Base-by-base conservation (phyloP, 2,329 filamentous ascomycete genomes). In the Apiospora malaysiana region DNA sequence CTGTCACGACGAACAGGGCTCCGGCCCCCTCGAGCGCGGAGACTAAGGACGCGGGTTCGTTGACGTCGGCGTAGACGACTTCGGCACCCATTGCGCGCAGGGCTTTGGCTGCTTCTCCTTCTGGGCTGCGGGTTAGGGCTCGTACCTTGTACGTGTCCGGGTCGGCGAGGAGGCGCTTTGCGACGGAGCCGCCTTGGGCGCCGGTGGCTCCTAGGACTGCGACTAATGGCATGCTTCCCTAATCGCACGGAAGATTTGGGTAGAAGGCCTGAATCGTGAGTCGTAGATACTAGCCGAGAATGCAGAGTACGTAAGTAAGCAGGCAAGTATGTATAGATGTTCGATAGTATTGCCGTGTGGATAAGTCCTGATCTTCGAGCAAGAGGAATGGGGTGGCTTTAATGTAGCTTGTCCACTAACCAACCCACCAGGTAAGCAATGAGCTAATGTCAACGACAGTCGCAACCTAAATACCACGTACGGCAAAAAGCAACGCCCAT, bases 1-100 rank as follows among this genome's bases (percentile, higher is more conserved):
- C 76, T 25, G 74, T 81, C 9, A 79, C 76, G 1, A 73, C 74
- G 45, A 79, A 81, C 66, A 81, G 72, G 23, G 75, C 76, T 4
- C 73, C n/a, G 37, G 74, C 73, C 37, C 75, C 77, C 12, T 72
- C 27, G 27, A 79, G 75, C 2, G 78, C 78, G 1, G 69, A 45
- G 3, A 9, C 18, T 2, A 79, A 72, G 0, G 74, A 69, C 1
- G 32, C 65, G 2, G 70, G 66, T 14, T 73, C 68, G 37, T 75
- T 72, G 18, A 77, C 66, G 45, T 78, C 75, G 25, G 72, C 77
- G 10, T 66, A 32, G 56, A 78, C 73, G 2, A 79, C 66, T 56
- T 78, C 75, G 18, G 72, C 74, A 4, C 77, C 77, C 1, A 70
- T 71, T 0, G 72, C 27, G 1, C 51, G 69, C 3, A 78, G 72